Base-by-base conservation (phyloP, 2,329 filamentous ascomycete genomes). In the Laburnicola sp. region DNA sequence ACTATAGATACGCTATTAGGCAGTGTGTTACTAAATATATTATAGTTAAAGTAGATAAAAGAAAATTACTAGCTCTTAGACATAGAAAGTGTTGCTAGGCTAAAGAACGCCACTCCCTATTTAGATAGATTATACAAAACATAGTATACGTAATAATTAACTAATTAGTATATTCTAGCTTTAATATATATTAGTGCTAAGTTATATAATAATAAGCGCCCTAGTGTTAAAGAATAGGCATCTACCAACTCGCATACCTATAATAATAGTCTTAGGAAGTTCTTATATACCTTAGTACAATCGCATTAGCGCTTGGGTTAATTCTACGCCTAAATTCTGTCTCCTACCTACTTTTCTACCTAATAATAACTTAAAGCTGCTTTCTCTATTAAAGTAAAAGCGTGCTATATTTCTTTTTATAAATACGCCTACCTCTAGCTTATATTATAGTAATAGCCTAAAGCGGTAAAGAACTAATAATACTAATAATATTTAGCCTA, bases 381-480 rank as follows among this genome's bases (percentile, higher is more conserved):
- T 16, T 37, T 23, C 35, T 37, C 10, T 45, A 35, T 50, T 54
- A 36, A 57, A 57, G 43, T 41, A 54, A 45, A 56, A 57, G 50
- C 47, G 50, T 47, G 50, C 57, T 45, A 56, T 56, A 45, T 56
- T 45, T 35, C 51, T 58, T 22, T 48, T 42, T 22, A 27, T 39
- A 25, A 52, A 25, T 32, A 22, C 39, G 38, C 53, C 45, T 16
- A 31, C 37, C 45, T 41, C 50, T 28, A 52, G 32, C 46, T 53
- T 48, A 38, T 40, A 57, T 25, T 45, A 50, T 9, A 52, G 48
- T 42, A 31, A 48, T 8, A 57, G 57, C 45, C 53, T 51, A 26
- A 56, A 58, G 30, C 48, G 55, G 43, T 41, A 32, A 49, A 56
- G 55, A 50, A 48, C 47, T 34, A 40, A 54, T 21, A 27, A 54